Evolutionary conservation across 441 rosid genomes (phyloP).

Genomic region (Erodium texanum): DNA sequence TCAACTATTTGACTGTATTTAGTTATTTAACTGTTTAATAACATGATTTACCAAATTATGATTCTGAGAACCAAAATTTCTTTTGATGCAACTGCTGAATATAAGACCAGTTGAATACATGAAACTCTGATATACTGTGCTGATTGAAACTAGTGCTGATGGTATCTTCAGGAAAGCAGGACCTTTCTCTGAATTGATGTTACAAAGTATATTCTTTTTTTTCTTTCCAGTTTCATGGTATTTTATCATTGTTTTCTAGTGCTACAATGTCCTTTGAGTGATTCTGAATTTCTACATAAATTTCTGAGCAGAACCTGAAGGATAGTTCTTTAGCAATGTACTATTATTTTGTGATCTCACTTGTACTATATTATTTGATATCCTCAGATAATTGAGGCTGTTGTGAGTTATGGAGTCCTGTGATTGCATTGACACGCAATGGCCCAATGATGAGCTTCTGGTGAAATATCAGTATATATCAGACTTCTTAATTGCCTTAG

Average conservation of each 20-base stretch:
- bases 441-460: constrained; percentile 67
- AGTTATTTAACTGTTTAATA: neutral
- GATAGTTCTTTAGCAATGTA: neutral
- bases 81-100: neutral
- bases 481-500: constrained; percentile 73
- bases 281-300: neutral
- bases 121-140: neutral
- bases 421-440: constrained; percentile 67
- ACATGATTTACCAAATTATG: neutral
- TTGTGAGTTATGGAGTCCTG: constrained; percentile 55
- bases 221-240: neutral
- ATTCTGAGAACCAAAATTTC: too few species aligned
- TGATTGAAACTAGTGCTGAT: neutral
- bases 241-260: neutral
- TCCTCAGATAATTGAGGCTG: constrained; percentile 27
- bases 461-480: constrained; percentile 87
- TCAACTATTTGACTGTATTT: too few species aligned
- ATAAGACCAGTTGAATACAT: neutral
- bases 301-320: neutral
- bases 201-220: too few species aligned
- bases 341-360: neutral
- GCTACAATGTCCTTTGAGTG: neutral
- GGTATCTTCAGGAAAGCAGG: neutral
- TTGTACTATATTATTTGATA: constrained; percentile 2
- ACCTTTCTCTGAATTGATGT: neutral